These are phyloP conservation scores for Cryptosporidium tyzzeri DNA, from an alignment of 169 alveolate species.

Conservation along the genomic window DNA sequence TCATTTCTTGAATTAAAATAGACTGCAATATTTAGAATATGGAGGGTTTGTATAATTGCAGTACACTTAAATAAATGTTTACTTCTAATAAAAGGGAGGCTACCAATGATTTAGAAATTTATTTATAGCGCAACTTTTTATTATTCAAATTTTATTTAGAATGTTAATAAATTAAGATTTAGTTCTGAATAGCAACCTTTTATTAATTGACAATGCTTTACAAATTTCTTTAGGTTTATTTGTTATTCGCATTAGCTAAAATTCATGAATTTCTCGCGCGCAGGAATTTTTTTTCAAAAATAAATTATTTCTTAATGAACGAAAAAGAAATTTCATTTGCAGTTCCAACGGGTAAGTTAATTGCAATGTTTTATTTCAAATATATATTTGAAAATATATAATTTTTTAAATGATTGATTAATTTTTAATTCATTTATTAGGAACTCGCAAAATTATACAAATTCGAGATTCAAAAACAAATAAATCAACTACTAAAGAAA, in stretches of 20 bases:
- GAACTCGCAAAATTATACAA: slow-evolving; percentile 48
- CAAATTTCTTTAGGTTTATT: neutral
- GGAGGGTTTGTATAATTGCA: neutral
- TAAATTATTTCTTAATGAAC: slow-evolving; percentile 1
- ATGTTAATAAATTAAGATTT: too few relatives aligned
- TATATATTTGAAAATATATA: neutral
- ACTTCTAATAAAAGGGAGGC: too few relatives aligned
- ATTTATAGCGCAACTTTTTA: neutral
- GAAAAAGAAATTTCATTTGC: slow-evolving; percentile 46
- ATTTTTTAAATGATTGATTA: neutral
- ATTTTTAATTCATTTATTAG: neutral
- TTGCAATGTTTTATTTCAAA: neutral
- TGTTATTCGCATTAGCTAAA: neutral
- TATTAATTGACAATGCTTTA: too few relatives aligned
- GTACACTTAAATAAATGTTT: neutral
- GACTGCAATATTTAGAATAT: neutral
- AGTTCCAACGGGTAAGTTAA: slow-evolving; percentile 73
- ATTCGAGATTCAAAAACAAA: slow-evolving; percentile 60
- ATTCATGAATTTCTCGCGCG: neutral
- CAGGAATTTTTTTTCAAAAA: neutral
- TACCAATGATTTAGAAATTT: too few relatives aligned
- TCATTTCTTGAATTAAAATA: neutral
- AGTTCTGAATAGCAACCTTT: neutral
- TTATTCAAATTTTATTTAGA: too few relatives aligned
- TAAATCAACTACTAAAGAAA: slow-evolving; percentile 46